Base-by-base conservation (phyloP, 306 rosid genomes). In the Dalbergia cochinchinensis region DNA sequence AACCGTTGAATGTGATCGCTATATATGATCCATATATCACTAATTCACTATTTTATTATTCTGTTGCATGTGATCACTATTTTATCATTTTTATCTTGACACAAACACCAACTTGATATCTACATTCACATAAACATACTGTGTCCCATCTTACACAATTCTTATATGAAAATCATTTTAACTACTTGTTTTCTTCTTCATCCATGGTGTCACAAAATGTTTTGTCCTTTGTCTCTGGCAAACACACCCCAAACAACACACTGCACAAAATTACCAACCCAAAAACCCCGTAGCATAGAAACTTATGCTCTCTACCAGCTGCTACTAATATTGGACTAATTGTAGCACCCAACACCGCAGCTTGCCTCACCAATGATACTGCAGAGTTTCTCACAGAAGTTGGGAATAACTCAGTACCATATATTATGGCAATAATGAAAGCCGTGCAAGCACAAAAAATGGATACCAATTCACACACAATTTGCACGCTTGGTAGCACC, bases 121-220 rank as follows among this genome's bases (percentile, higher is more conserved):
- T 26, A 26, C 31, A 26, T 26, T 26, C 31, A 0, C 31, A 26
- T 26, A 26, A 26, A 26, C 31, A 26, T 26, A 26, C 31, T 2
- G 2, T 26, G 31, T 26, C 31, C 31, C 31, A 26, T 26, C 31
- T 26, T 26, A 26, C 2, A 26, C 31, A 1, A 1, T 26, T 26
- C 31, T 26, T 26, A 26, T 26, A 26, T 26, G 31, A 26, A 26
- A 26, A 26, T 26, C 3, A 26, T 26, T 26, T 26, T 63, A 14
- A 7, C 4, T 69, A 20, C 15, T 26, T 50, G 60, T 16, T 50
- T 69, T 50, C 74, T 48, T 69, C 61, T 65, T 65, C 54, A 48
- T 69, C 44, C 59, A 69, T 31, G 18, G 74, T 48, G n/a, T 69
- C 74, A 69, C 26, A 69, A 48, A 69, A 69, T 48, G 60, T 18